Conservation (phyloP, 441 rosid genomes). For the Gossypium aridum region DNA sequence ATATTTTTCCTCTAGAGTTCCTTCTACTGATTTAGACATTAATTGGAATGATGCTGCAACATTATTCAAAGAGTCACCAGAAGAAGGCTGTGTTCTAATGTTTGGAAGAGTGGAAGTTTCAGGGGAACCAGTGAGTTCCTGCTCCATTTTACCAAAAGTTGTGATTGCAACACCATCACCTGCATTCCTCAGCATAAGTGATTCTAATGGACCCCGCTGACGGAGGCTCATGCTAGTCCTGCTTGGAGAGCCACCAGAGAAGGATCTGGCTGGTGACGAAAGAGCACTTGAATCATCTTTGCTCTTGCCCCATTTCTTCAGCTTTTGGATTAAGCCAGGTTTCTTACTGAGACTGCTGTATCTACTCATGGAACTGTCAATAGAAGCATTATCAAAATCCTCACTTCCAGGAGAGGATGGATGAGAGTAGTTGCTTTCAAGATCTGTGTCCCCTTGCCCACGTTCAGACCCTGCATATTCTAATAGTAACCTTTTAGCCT, state of each 20-base stretch:
- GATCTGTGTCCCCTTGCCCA: conserved; percentile 92
- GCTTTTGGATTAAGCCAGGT: conserved; percentile 67
- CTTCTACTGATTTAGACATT: conserved; percentile 86
- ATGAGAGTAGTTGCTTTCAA: conserved; percentile 78
- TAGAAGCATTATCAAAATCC: conserved; percentile 75
- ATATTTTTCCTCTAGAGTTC: conserved; percentile 73
- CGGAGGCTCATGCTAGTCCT: conserved; percentile 56
- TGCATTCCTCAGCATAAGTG: conserved; percentile 84
- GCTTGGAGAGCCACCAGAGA: conserved; percentile 70
- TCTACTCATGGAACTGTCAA: conserved; percentile 76
- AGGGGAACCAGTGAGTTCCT: conserved; percentile 53
- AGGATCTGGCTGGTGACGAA: conserved; percentile 71
- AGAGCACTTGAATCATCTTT: conserved; percentile 74
- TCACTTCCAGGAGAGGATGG: conserved; percentile 95
- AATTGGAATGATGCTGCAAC: conserved; percentile 75
- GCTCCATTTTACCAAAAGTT: conserved; percentile 63
- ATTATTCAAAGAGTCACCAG: conserved; percentile 46
- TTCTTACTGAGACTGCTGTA: conserved; percentile 68
- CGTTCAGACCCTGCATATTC: conserved; percentile 95
- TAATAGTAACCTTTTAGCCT: conserved; percentile 74
- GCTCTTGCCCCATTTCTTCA: conserved; percentile 84
- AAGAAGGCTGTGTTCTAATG: conserved; percentile 43
- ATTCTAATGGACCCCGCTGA: conserved; percentile 76
- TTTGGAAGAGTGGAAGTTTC: conserved; percentile 51
- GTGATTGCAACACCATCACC: conserved; percentile 76